A percentile compares a stretch with the other conserved stretches of the same genome.
Conservation (phyloP, 805 yeast genomes). For the Clavispora asparagi region DNA sequence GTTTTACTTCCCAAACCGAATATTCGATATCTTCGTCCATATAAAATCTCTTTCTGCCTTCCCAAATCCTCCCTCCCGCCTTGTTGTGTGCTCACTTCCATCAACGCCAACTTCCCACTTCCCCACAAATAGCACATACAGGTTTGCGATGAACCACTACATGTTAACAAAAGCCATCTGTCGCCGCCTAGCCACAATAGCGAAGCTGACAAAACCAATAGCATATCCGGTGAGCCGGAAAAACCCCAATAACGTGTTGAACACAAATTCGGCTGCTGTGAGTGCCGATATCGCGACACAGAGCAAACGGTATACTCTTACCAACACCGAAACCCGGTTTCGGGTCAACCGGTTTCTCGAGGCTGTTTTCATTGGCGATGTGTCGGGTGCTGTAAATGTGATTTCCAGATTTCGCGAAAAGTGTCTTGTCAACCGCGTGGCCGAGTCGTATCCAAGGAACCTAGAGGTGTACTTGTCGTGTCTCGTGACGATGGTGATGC, state of each 20-base stretch:
- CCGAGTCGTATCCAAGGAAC: background rate
- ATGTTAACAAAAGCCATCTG: background rate
- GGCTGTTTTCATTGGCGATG: constrained; percentile 10
- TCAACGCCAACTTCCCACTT: background rate
- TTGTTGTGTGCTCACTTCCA: background rate
- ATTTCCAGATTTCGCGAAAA: constrained; percentile 3
- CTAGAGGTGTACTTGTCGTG: constrained; percentile 10
- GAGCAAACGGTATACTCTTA: background rate
- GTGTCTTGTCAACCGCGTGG: background rate
- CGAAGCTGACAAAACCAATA: background rate
- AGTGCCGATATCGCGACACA: background rate
- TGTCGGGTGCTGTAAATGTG: constrained; percentile 1
- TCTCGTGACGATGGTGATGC: constrained; percentile 4
- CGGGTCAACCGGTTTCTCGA: constrained; percentile 12
- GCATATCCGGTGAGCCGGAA: background rate
- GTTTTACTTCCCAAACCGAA: too few relatives aligned
- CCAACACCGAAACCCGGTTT: constrained; percentile 5
- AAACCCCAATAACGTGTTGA: constrained; percentile 2
- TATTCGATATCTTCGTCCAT: too few relatives aligned
- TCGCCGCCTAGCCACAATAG: background rate
- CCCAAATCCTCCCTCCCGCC: background rate
- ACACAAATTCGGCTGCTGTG: constrained; percentile 3
- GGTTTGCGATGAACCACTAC: background rate
- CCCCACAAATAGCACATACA: background rate
- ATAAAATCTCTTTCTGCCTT: too few relatives aligned